Evolutionary conservation across 768 basidiomycete species (phyloP).

Genomic region (Russula sp.): DNA sequence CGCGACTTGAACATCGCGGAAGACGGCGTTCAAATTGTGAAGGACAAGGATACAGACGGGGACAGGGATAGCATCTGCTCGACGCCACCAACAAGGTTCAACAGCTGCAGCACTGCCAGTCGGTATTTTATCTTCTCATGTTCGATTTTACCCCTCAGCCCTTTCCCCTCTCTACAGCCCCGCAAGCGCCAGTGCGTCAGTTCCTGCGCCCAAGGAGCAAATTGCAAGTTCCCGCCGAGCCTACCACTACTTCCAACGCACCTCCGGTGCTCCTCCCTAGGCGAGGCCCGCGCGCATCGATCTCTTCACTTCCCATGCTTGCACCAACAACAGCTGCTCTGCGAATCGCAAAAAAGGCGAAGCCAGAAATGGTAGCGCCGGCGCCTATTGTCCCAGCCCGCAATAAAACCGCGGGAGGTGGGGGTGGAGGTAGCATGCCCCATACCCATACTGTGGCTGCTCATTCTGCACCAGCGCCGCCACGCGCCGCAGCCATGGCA

Average conservation of each 20-base stretch:
- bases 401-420: neutral
- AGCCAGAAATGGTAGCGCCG: neutral
- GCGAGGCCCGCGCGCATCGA: constrained; percentile 4
- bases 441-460: no score
- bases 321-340: neutral
- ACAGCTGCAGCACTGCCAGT: neutral
- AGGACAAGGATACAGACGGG: neutral
- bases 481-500: neutral
- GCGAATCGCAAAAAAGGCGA: constrained; percentile 1
- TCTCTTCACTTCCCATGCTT: constrained; percentile 6
- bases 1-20: constrained; percentile 9
- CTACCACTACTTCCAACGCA: neutral
- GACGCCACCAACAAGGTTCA: neutral
- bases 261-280: neutral
- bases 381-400: neutral
- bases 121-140: neutral
- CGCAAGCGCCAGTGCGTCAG: neutral
- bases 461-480: neutral
- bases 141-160: neutral
- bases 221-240: neutral
- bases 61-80: neutral
- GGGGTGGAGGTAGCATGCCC: no score
- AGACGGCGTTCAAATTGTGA: neutral
- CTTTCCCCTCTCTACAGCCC: neutral
- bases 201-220: constrained; percentile 3